Base-by-base conservation (phyloP, 176 grass and related monocot genomes). In the Cymbopogon citratus region DNA sequence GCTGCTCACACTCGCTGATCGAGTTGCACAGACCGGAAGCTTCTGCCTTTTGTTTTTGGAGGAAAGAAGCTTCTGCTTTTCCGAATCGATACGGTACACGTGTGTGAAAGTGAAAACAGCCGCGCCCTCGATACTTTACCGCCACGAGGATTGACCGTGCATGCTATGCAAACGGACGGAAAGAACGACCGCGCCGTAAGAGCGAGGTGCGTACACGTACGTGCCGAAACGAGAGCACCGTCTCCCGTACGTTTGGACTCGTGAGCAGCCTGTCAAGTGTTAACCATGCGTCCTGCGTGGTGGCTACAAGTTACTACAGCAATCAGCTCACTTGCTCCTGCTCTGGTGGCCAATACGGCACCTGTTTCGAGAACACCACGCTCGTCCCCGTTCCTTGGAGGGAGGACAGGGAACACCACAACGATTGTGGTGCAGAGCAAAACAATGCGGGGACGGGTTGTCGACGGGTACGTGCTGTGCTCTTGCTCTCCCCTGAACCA, bases 201-300 rank as follows among this genome's bases (percentile, higher is more conserved):
- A 4, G 9, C 38, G 11, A 39, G 1, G 5, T 24, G 60, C 21
- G 60, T 12, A 15, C 26, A 15, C 26, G 61, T 63, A 12, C 44
- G 2, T 11, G 63, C 28, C 63, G 26, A 6, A 21, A n/a, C 0
- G 5, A 9, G 61, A 9, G 61, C 7, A 51, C 21, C 44, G 63
- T 80, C 52, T 68, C 46, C 44, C 3, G n/a, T n/a, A n/a, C n/a
- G 15, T 68, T 12, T 25, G 44, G 54, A 62, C 51, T 24, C 21
- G 57, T 74, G 44, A 31, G 70, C 8, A 15, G 34, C 34, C 34
- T 35, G 10, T 14, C n/a, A n/a, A n/a, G n/a, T 76, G 73, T 5
- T 43, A 7, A 26, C 44, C 78, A 71, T 59, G 36, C 79, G 6
- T 48, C 40, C 76, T 1, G 76, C 76, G 76, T 48, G 76, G 76